Base-by-base conservation (phyloP, 164 flowering plant genomes). In the Kingdonia uniflora region DNA sequence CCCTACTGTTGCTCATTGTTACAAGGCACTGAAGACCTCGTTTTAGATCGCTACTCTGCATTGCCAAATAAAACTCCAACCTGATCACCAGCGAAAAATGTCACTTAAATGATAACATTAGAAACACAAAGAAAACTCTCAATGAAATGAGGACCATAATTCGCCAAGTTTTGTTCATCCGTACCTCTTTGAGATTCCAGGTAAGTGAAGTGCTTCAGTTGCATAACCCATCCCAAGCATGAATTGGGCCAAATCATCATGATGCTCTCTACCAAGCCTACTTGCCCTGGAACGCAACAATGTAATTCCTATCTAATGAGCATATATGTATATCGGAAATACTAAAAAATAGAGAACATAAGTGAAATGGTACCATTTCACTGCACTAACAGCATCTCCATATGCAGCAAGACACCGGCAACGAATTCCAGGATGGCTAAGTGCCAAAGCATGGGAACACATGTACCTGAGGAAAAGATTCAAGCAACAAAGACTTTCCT, bases 151-250 rank as follows among this genome's bases (percentile, higher is more conserved):
- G 11, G 44, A 14, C 4, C 44, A 11, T 14, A 16, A 41, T 14
- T 14, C 14, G 29, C 14, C 8, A 47, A 29, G 8, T 8, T 8
- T 29, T n/a, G n/a, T n/a, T n/a, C n/a, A n/a, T 10, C n/a, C 44
- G 4, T 2, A 85, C 96, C 99, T 84, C 76, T 92, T 92, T 33
- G 99, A 92, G 71, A 92, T 86, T 60, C 99, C 99, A 70, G 97
- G 97, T 71, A 92, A 75, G 71, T 92, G 99, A 68, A 92, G 92
- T 29, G 99, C 97, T 74, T 92, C 97, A 61, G 84, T 80, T 46
- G 97, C 99, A 74, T 86, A 92, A 50, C 99, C 99, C 99, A 92
- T 88, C 19, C 99, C 95, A 23, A 92, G 86, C 95, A 92, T 74
- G 68, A 92, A 92, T 59, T 86, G 90, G 41, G 99, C 99, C 60